Evolutionary conservation across 768 basidiomycete genomes (phyloP).

Genomic region (Boletus reticulatus): DNA sequence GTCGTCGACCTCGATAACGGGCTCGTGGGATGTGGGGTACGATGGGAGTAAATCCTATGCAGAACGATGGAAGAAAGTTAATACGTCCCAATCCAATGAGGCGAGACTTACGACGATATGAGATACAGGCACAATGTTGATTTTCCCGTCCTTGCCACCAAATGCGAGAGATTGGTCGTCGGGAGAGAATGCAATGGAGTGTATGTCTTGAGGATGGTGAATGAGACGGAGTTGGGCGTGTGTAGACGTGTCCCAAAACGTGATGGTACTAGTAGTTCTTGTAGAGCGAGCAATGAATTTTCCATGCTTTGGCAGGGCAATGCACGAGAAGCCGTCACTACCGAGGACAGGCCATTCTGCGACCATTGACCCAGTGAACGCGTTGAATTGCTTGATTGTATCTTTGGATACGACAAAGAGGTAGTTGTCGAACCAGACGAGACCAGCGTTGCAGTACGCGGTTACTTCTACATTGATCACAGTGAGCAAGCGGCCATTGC

Average conservation of each 20-base stretch:
- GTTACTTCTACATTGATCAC: no score
- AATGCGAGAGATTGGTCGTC: not conserved
- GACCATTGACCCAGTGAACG: not conserved
- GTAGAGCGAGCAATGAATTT: not conserved
- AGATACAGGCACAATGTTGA: not conserved
- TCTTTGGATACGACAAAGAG: no score
- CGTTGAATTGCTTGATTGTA: not conserved
- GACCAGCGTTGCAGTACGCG: no score
- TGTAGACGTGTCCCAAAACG: not conserved
- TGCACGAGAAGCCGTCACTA: not conserved
- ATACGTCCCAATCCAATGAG: no score
- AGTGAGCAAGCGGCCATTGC: no score
- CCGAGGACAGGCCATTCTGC: not conserved
- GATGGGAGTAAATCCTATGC: not conserved
- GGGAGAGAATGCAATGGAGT: not conserved
- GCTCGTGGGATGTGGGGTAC: no score
- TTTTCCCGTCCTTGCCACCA: not conserved
- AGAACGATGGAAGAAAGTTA: not conserved
- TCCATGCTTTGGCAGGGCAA: not conserved
- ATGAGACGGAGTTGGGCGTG: not conserved
- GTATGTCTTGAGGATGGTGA: not conserved
- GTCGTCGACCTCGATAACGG: no score
- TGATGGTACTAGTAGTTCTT: no score
- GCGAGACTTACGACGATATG: not conserved
- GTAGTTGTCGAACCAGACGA: no score